These are phyloP conservation scores for Nemania abortiva DNA, from an alignment of 2,329 filamentous ascomycete species.

Conservation along the genomic window DNA sequence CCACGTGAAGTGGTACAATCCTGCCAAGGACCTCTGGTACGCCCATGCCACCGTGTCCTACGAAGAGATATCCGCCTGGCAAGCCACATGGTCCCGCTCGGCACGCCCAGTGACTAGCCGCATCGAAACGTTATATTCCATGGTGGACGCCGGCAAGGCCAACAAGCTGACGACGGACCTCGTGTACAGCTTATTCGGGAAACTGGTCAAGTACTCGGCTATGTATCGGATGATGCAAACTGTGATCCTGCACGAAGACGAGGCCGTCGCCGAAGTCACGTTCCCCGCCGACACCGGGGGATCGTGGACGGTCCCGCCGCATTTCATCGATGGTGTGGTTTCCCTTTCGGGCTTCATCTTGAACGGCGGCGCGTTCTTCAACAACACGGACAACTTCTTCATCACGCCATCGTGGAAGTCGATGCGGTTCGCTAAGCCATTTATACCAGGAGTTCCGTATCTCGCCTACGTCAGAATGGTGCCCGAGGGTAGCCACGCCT, in stretches of 20 bases:
- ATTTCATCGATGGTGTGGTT: neutral
- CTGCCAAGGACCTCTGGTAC: too few species aligned
- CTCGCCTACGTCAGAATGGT: slow-evolving; percentile 56
- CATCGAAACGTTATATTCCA: neutral
- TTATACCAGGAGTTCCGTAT: slow-evolving; percentile 50
- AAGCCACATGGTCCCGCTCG: neutral
- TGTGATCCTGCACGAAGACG: neutral
- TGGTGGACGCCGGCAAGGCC: neutral
- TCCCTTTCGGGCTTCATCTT: neutral
- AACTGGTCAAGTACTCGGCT: neutral
- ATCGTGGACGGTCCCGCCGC: neutral
- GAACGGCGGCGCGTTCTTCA: neutral
- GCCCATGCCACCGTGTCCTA: neutral
- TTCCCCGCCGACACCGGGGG: neutral
- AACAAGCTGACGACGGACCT: neutral
- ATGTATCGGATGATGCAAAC: neutral
- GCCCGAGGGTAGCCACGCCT: slow-evolving; percentile 47
- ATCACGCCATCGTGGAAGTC: slow-evolving; percentile 56
- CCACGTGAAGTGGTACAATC: too few species aligned
- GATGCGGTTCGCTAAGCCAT: slow-evolving; percentile 49
- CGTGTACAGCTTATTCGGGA: neutral
- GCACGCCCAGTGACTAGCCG: neutral
- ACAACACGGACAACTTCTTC: slow-evolving; percentile 46
- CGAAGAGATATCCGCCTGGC: neutral
- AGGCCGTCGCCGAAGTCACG: neutral